phyloP scores from a whole-genome alignment of 73 alveolate genomes.

The Paramecium sonneborni region DNA sequence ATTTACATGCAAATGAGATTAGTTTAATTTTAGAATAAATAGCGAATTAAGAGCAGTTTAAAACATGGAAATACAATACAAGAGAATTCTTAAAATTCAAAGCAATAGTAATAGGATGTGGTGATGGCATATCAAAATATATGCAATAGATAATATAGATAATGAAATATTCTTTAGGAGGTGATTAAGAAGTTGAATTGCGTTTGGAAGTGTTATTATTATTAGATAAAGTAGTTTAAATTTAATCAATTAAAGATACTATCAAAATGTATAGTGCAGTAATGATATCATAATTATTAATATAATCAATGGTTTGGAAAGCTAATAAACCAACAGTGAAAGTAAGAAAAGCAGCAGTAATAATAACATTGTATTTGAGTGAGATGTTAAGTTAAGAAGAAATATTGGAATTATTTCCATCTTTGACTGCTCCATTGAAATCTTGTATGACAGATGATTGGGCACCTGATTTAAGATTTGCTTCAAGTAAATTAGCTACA shows the following conservation, averaged over 20 bases:
- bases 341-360: slow-evolving; percentile 95
- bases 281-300: slow-evolving; percentile 69
- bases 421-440: slow-evolving; percentile 84
- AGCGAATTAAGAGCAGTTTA: slow-evolving; percentile 67
- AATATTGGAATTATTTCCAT: slow-evolving; percentile 76
- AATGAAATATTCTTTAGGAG: slow-evolving; percentile 77
- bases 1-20: slow-evolving; percentile 81
- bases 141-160: slow-evolving; percentile 78
- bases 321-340: slow-evolving; percentile 93
- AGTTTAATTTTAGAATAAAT: slow-evolving; percentile 79
- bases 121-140: slow-evolving; percentile 78
- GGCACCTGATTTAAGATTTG: slow-evolving; percentile 95
- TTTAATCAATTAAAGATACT: slow-evolving; percentile 73
- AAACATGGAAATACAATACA: slow-evolving; percentile 79
- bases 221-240: slow-evolving; percentile 76
- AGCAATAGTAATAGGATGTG: slow-evolving; percentile 80
- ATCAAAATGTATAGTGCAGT: slow-evolving; percentile 72
- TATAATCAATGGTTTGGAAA: slow-evolving; percentile 91
- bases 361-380: slow-evolving; percentile 71
- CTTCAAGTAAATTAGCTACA: slow-evolving; percentile 82
- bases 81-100: slow-evolving; percentile 83
- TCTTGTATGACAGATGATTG: slow-evolving; percentile 94
- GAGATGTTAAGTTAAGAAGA: slow-evolving; percentile 80
- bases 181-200: slow-evolving; percentile 83
- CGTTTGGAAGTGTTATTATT: slow-evolving; percentile 84